Evolutionary conservation across 164 flowering plant genomes (phyloP).

Genomic region (Liquidambar formosana): DNA sequence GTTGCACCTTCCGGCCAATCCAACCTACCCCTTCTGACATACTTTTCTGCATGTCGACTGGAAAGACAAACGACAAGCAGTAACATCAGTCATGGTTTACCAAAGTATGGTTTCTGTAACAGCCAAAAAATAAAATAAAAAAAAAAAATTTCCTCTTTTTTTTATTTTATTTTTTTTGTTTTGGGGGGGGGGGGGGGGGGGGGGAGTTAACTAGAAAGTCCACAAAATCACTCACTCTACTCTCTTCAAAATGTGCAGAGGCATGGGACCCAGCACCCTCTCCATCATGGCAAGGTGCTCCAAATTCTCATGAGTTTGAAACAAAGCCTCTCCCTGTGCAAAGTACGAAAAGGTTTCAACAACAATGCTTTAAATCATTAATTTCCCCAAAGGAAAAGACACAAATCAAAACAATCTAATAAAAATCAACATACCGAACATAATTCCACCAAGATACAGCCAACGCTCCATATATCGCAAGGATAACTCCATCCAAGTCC

Average conservation of each 20-base stretch:
- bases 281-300: constrained; percentile 91
- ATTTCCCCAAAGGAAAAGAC: not conserved
- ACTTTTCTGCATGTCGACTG: constrained; percentile 72
- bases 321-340: constrained; percentile 68
- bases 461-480: constrained; percentile 86
- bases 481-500: constrained; percentile 89
- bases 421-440: constrained; percentile 54
- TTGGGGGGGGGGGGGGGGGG: too few relatives aligned
- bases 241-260: constrained; percentile 63
- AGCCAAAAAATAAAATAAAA: too few relatives aligned
- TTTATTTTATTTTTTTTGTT: too few relatives aligned
- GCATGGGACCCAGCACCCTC: constrained; percentile 63
- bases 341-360: not conserved
- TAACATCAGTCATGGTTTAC: not conserved
- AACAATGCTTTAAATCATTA: too few relatives aligned
- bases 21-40: constrained; percentile 58
- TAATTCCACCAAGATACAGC: constrained; percentile 76
- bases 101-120: not conserved
- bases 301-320: constrained; percentile 76
- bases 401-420: not conserved
- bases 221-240: constrained; percentile 43
- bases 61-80: not conserved
- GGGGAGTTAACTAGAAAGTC: too few relatives aligned
- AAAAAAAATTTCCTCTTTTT: too few relatives aligned
- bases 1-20: constrained; percentile 81